Base-by-base conservation (phyloP, 2,329 filamentous ascomycete species). In the Chalara sp. region DNA sequence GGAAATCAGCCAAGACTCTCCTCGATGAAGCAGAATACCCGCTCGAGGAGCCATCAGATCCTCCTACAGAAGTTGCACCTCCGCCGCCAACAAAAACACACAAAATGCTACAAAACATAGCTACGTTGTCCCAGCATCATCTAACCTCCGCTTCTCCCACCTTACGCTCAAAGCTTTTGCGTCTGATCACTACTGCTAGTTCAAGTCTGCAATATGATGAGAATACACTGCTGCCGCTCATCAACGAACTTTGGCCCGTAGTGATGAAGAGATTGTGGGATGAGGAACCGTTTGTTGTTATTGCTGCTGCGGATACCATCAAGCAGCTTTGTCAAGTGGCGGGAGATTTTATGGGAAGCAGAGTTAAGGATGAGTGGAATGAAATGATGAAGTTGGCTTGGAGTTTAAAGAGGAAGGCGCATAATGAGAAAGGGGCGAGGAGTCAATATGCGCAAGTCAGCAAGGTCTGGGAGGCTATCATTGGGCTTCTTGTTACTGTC, bases 211-310 rank as follows among this genome's bases (percentile, higher is more conserved):
- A 86, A 0, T 75, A 74, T 4, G 83, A 96, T 58, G 87, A 96
- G 64, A 83, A 91, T 54, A 81, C 83, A 0, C 96, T 96, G 65
- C 71, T 99, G 1, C 93, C 93, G 0, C 76, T 97, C 0, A 83
- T 97, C 59, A 93, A 97, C 67, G 84, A 86, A 3, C 74, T 97
- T 6, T 99, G 92, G 92, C 90, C 91, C 0, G 85, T 95, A 6
- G 72, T 96, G 5, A 71, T 85, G 1, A 74, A 76, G n/a, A 76
- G 83, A 29, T 72, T 89, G 5, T 79, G 82, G 57, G 87, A 89
- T 56, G 57, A 70, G 4, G 84, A 89, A 65, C 71, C 80, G 0
- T 86, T 83, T 62, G 79, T 96, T 7, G 78, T 79, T 2, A 77
- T 86, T 6, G 80, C 84, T 12, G 84, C 89, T 5, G 83, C 89